Base-by-base conservation (phyloP, 768 basidiomycete genomes). In the Filobasidium floriforme region DNA sequence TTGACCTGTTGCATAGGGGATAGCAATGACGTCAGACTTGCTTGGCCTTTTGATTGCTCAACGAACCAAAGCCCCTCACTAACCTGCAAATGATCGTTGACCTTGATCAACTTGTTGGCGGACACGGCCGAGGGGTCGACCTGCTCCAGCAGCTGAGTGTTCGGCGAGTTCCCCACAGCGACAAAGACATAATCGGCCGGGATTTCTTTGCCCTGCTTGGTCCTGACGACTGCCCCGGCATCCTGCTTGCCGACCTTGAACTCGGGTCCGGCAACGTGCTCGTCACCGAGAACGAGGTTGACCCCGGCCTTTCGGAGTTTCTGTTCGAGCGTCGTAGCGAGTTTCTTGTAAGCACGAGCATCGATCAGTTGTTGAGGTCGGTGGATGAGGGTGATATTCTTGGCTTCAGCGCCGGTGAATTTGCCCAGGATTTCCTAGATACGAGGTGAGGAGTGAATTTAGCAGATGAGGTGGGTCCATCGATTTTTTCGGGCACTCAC, bases 111-210 rank as follows among this genome's bases (percentile, higher is more conserved):
- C 1, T 63, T 66, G 12, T 60, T 61, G 22, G 32, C 26, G 15
- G 65, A 59, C 4, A 77, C 28, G 10, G 76, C 76, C 6, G 68
- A 63, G 37, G 59, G 44, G 65, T 77, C 75, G 3, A 66, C 68
- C 15, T 66, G 62, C 15, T 65, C 64, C 1, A 77, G 68, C 14
- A 77, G 41, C 12, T 60, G 57, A 26, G 69, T 55, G 43, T 72
- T 72, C 7, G 73, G 65, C 51, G 70, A 72, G 68, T 76, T 76
- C 12, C 76, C 76, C 19, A 70, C 65, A 24, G 72, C 67, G 14
- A 73, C 24, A 62, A 76, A 76, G 40, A 77, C 69, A 60, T 67
- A 77, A 49, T 77, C 76, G 59, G 73, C 75, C 61, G 44, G 22
- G 15, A 29, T 26, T 14, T 59, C 60, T 59, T 73, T 72, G 1